phyloP scores from a whole-genome alignment of 176 grass and related monocot genomes.

The Thalia dealbata region DNA sequence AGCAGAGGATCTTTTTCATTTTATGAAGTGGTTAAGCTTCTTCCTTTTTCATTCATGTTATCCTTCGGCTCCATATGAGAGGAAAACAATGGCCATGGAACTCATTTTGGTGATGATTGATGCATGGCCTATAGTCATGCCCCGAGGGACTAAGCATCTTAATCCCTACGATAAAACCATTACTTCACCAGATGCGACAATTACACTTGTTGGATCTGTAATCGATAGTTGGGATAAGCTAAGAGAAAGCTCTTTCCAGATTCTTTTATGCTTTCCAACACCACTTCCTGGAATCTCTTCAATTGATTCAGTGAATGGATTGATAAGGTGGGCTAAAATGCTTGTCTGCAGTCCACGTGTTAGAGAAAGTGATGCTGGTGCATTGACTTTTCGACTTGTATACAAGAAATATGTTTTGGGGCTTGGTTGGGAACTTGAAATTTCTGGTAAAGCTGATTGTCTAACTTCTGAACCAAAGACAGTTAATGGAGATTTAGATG shows the following conservation, averaged over 20 bases:
- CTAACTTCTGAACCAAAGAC: constrained; percentile 34
- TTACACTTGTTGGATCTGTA: constrained; percentile 90
- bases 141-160: constrained; percentile 49
- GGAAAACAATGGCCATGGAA: constrained; percentile 98
- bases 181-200: constrained; percentile 78
- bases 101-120: constrained; percentile 90
- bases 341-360: constrained; percentile 80
- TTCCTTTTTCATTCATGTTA: constrained; percentile 96
- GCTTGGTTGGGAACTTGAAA: constrained; percentile 58
- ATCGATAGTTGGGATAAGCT: constrained; percentile 94
- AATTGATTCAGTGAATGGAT: constrained; percentile 44
- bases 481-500: constrained; percentile 32
- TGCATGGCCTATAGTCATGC: constrained; percentile 66
- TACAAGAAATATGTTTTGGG: constrained; percentile 92
- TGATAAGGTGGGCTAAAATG: constrained; percentile 78
- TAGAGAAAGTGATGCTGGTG: constrained; percentile 97
- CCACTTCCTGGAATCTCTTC: constrained; percentile 96
- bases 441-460: constrained; percentile 45
- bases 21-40: constrained; percentile 80
- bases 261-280: constrained; percentile 79
- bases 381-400: constrained; percentile 81
- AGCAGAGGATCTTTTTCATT: constrained; percentile 72
- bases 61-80: constrained; percentile 94
- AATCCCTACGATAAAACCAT: constrained; percentile 61
- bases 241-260: constrained; percentile 78